Percentiles rank a stretch among this genome's conserved stretches.
phyloP scores from a whole-genome alignment of 1,139 yeast species.

The Taiozyma sp. region DNA sequence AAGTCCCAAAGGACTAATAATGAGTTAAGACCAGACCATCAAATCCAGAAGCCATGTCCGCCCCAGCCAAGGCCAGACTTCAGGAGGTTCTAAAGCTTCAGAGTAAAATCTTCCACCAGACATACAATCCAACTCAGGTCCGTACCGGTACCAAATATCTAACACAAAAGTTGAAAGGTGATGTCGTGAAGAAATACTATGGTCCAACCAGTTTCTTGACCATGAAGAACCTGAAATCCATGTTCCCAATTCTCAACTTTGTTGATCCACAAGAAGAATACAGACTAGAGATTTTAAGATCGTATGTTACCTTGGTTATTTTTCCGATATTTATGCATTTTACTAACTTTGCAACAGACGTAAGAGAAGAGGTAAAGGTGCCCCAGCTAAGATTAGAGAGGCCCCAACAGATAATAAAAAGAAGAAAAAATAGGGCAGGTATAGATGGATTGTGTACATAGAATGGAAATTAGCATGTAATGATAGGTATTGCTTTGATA shows the following conservation, averaged over 20 bases:
- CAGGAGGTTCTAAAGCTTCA: slow-evolving; percentile 50
- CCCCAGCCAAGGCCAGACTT: slow-evolving; percentile 38
- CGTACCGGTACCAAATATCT: slow-evolving; percentile 79
- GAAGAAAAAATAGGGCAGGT: slow-evolving; percentile 33
- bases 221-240: slow-evolving; percentile 50
- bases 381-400: slow-evolving; percentile 72
- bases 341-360: slow-evolving; percentile 27
- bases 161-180: slow-evolving; percentile 71
- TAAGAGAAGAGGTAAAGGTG: slow-evolving; percentile 89
- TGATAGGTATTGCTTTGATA: not conserved
- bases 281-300: slow-evolving; percentile 57
- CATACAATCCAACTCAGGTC: slow-evolving; percentile 60
- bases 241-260: slow-evolving; percentile 54
- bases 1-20: not conserved
- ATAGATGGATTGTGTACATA: slow-evolving; percentile 6
- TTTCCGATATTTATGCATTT: not conserved
- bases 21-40: not conserved
- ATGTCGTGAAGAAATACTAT: slow-evolving; percentile 64
- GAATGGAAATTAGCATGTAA: not conserved
- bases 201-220: slow-evolving; percentile 65
- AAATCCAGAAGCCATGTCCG: slow-evolving; percentile 12
- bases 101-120: slow-evolving; percentile 55
- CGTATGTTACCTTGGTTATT: slow-evolving; percentile 17
- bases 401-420: slow-evolving; percentile 31
- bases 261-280: slow-evolving; percentile 72